Evolutionary conservation across 2,329 filamentous ascomycete species (phyloP).

Genomic region (Alternaria ethzedia): DNA sequence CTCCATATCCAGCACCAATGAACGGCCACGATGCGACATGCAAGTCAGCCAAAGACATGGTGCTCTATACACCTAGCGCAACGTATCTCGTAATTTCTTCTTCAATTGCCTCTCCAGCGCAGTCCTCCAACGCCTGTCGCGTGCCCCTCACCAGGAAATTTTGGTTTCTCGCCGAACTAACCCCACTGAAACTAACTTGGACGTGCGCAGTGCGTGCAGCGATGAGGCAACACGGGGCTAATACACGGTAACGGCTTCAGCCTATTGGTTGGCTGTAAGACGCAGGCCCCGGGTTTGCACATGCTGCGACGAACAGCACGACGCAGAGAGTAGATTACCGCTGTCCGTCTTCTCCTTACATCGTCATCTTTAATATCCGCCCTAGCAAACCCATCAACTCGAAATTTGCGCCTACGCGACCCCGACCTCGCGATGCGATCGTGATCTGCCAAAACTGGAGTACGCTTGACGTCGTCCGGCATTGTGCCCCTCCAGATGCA

Average conservation of each 20-base stretch:
- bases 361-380: slow-evolving; percentile 31
- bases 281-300: slow-evolving; percentile 30
- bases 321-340: slow-evolving; percentile 30
- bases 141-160: slow-evolving; percentile 30
- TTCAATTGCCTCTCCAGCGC: neutral
- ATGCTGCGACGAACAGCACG: slow-evolving; percentile 31
- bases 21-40: slow-evolving; percentile 16
- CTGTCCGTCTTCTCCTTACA: slow-evolving; percentile 10
- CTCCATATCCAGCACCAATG: slow-evolving; percentile 24
- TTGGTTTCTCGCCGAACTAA: slow-evolving; percentile 26
- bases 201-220: slow-evolving; percentile 30
- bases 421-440: slow-evolving; percentile 5
- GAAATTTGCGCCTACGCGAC: neutral
- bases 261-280: slow-evolving; percentile 38
- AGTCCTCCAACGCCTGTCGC: slow-evolving; percentile 21
- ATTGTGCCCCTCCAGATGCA: slow-evolving; percentile 33
- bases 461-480: slow-evolving; percentile 32
- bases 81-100: slow-evolving; percentile 1
- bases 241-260: slow-evolving; percentile 20
- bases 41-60: slow-evolving; percentile 9
- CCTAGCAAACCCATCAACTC: slow-evolving; percentile 6
- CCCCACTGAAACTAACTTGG: slow-evolving; percentile 43
- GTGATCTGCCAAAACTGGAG: slow-evolving; percentile 19
- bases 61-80: neutral
- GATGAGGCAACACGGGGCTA: slow-evolving; percentile 40